Conservation (phyloP, 257 asterid species). For the Solanum tarijense region DNA sequence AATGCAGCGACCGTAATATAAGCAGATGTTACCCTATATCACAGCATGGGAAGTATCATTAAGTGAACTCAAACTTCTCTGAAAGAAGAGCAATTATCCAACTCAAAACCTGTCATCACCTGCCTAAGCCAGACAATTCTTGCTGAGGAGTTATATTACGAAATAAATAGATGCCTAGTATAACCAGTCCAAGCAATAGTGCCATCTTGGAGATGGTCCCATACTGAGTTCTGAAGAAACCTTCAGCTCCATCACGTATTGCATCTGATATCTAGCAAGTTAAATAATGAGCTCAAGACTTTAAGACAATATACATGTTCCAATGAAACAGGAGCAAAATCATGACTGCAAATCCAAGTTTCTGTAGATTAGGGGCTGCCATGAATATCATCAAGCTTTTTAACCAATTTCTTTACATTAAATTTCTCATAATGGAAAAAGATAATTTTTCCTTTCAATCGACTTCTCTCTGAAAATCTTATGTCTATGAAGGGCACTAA, state of each 20-base stretch:
- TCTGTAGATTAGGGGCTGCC: not conserved
- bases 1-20: constrained; percentile 81
- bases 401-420: not conserved
- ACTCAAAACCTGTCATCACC: constrained; percentile 31
- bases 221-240: constrained; percentile 93
- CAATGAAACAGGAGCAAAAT: not conserved
- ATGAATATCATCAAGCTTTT: not conserved
- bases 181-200: constrained; percentile 51
- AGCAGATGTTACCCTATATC: constrained; percentile 68
- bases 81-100: not conserved
- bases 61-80: not conserved
- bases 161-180: constrained; percentile 71
- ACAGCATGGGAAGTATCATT: constrained; percentile 6
- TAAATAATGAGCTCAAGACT: constrained; percentile 22
- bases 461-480: not conserved
- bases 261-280: constrained; percentile 91
- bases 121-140: constrained; percentile 87
- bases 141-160: constrained; percentile 89
- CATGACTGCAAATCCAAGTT: not conserved
- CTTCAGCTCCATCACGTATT: constrained; percentile 99
- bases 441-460: not conserved
- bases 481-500: not conserved
- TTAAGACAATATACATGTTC: not conserved
- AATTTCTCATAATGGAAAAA: not conserved
- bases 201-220: constrained; percentile 98